Base-by-base conservation (phyloP, 768 basidiomycete species). In the Pleurotus tuoliensis region DNA sequence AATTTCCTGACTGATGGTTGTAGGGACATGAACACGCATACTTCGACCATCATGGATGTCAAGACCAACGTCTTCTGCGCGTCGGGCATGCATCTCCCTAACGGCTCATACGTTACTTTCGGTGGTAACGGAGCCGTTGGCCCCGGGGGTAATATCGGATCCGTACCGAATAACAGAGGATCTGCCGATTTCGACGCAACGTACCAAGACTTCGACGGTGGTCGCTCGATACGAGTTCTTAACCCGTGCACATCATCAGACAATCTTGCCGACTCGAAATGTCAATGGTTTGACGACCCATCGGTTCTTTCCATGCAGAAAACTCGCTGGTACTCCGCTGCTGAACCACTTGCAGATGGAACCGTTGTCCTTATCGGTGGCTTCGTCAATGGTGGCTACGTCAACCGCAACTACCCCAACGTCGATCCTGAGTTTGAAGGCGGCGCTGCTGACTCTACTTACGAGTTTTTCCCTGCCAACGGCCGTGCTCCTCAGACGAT, bases 131-230 rank as follows among this genome's bases (percentile, higher is more conserved):
- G 82, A 22, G 90, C 91, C n/a, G 75, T 92, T 18, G 84, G 82
- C 13, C 82, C 79, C 3, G 83, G 84, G 34, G 91, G 89, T 27
- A 73, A 72, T 46, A 74, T 82, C 27, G 82, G 83, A 16, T 81
- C 81, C 2, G 76, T 79, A 49, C 62, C 65, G 16, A 79, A 81
- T 58, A 73, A 76, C 2, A 71, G 64, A 18, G 77, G 75, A 1
- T 73, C 79, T 4, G 82, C 78, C 16, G 62, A 70, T 1, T 91
- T 75, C 73, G 89, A 90, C 62, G 71, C 85, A 41, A 76, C 73
- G 8, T 95, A 92, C 69, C 71, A 84, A 55, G 88, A 96, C 68
- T 91, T 83, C 58, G 92, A 94, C 63, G 94, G 95, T 48, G 78
- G 82, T 15, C 82, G 79, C 53, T 77, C 89, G 44, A 92, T 96